Evolutionary conservation across 108 stramenopile species (phyloP), one percentile per base, ranked within the genome.

Genomic region (Stephanodiscus triporus): DNA sequence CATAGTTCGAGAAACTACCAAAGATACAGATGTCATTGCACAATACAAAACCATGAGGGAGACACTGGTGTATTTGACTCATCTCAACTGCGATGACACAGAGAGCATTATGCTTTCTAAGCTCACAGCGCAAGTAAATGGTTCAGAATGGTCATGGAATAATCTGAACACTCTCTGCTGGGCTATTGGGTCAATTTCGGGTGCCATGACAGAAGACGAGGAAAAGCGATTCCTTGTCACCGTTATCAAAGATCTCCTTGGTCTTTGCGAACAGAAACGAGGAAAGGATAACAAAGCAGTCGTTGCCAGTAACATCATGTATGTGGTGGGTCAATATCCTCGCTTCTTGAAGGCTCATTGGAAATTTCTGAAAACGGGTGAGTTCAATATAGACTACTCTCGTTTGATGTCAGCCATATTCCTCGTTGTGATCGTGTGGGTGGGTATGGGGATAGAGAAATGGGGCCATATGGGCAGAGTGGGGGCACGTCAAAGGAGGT

Each of bases 321-420:
- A 99, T 77, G 98, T 99, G 30, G 98, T 99, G 19, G 99, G 99
- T 6, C 99, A 99, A 84, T 99, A 99, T 76, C 99, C 99, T 37
- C 95, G 99, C 3, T 99, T 99, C 84, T 78, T 99, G 30, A 94
- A 95, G 69, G 97, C 97, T 19, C 99, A 99, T 75, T 99, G 99
- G 99, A 99, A 98, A 85, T 99, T 99, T 77, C 88, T 99, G 24
- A 96, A 98, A 81, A 99, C 56, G 29, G 43, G 43, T 45, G 3
- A 16, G 43, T 45, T 45, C 14, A 14, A 17, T 16, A 16, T 34
- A n/a, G n/a, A 4, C 32, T 34, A 34, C 32, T 34, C 32, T 34
- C 32, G 32, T 34, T 5, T 34, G 32, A 34, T 34, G 32, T n/a
- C n/a, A 5, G 32, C 32, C 5, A 34, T 34, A 34, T 34, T 34